Conservation (phyloP, 176 grass and related monocot genomes). For the Poa annua region DNA sequence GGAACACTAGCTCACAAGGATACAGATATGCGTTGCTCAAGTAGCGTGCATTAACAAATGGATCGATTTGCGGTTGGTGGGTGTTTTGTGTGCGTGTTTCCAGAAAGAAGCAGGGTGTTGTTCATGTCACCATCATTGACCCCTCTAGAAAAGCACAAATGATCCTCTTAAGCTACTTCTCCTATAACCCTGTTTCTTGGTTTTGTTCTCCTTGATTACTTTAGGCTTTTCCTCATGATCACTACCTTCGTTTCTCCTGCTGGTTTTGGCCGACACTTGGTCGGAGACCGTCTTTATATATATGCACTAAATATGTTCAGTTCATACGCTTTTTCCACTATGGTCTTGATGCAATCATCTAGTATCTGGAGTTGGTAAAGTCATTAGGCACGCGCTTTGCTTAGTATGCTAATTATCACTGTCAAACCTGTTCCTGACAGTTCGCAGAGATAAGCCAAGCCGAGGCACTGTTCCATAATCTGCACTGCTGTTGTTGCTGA, state of each 20-base stretch:
- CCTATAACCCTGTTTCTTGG: conserved; percentile 23
- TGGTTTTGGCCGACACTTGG: no score
- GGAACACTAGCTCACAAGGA: conserved; percentile 35
- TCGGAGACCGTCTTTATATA: neutral
- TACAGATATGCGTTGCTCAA: conserved; percentile 4
- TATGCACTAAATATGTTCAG: conserved; percentile 34
- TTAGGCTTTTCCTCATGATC: conserved; percentile 37
- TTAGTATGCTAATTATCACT: conserved; percentile 43
- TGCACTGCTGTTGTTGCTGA: conserved; percentile 25
- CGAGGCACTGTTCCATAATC: conserved; percentile 26
- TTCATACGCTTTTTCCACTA: conserved; percentile 29
- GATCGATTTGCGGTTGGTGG: conserved; percentile 40
- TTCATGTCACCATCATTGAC: conserved; percentile 33
- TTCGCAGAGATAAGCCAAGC: conserved; percentile 21
- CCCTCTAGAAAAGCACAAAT: conserved; percentile 15
- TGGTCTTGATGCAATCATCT: conserved; percentile 29
- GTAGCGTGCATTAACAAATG: conserved; percentile 27
- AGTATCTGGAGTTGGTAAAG: conserved; percentile 26
- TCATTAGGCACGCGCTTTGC: conserved; percentile 27
- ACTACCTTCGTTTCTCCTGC: neutral
- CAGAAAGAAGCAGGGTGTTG: conserved; percentile 7
- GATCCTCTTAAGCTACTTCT: conserved; percentile 15
- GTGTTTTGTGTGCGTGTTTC: conserved; percentile 46
- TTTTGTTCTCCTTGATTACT: conserved; percentile 25
- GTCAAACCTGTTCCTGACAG: conserved; percentile 49